These are phyloP conservation scores for Discostella pseudostelligera DNA, from an alignment of 108 stramenopile genomes.

Conservation along the genomic window DNA sequence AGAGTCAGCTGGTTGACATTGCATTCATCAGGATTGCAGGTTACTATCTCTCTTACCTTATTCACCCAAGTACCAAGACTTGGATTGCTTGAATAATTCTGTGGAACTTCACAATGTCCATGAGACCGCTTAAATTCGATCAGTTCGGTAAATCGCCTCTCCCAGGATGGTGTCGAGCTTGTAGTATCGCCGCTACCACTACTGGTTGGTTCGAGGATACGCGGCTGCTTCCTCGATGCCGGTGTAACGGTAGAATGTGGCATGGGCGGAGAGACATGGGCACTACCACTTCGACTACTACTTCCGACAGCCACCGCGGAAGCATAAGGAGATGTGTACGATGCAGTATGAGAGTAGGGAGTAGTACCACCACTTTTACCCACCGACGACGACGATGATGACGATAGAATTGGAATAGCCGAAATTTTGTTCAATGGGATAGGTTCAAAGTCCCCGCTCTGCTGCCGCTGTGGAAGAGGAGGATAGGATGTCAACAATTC, in stretches of 20 bases:
- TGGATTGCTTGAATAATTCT: constrained; percentile 62
- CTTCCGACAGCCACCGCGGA: not conserved
- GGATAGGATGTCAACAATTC: too few relatives aligned
- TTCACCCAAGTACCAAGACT: constrained; percentile 78
- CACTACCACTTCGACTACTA: not conserved
- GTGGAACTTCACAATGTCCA: constrained; percentile 81
- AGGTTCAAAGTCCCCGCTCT: constrained; percentile 24
- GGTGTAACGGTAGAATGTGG: not conserved
- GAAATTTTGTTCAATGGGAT: constrained; percentile 28
- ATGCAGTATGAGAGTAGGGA: not conserved
- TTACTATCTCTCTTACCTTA: constrained; percentile 25
- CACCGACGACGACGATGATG: not conserved
- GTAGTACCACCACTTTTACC: not conserved
- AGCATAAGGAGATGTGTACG: not conserved
- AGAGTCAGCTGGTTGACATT: too few relatives aligned
- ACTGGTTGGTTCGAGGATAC: constrained; percentile 1
- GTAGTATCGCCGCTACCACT: not conserved
- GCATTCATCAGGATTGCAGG: not conserved
- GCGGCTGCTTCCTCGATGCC: not conserved
- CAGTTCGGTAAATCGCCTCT: constrained; percentile 24
- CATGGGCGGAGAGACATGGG: constrained; percentile 2
- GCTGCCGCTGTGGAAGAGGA: not conserved
- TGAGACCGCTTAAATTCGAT: constrained; percentile 26
- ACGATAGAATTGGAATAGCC: not conserved
- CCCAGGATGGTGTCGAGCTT: constrained; percentile 28